Evolutionary conservation across 208 protist genomes (phyloP).

Genomic region (Acanthamoeba sp.): DNA sequence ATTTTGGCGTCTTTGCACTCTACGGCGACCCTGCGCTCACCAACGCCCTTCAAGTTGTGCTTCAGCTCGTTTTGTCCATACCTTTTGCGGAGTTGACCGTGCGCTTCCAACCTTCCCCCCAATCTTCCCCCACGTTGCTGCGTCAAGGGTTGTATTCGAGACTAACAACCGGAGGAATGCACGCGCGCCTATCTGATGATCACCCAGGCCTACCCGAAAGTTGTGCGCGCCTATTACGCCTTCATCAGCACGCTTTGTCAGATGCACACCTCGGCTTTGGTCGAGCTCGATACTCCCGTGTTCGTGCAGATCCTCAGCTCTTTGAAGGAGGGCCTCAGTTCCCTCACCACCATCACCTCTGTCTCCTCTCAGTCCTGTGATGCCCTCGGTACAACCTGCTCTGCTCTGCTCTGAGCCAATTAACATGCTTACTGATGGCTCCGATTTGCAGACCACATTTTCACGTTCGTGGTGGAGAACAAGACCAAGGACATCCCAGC

Average conservation of each 20-base stretch:
- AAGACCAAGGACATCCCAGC: conserved; percentile 44
- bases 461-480: conserved; percentile 67
- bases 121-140: too few species aligned
- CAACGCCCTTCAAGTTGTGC: conserved; percentile 81
- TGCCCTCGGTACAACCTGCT: not conserved
- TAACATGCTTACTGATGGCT: conserved; percentile 13
- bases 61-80: conserved; percentile 85
- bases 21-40: conserved; percentile 88
- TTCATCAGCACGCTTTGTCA: conserved; percentile 85
- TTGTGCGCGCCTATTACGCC: conserved; percentile 80
- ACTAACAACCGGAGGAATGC: too few species aligned
- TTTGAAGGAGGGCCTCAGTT: conserved; percentile 83
- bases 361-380: conserved; percentile 2
- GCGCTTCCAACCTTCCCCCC: too few species aligned
- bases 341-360: not conserved
- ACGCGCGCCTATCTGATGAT: too few species aligned
- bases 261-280: conserved; percentile 79
- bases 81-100: conserved; percentile 79
- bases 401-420: not conserved
- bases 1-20: conserved; percentile 91
- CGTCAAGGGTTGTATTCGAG: not conserved
- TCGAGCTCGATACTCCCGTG: conserved; percentile 82
- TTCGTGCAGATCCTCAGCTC: conserved; percentile 81
- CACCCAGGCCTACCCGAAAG: conserved; percentile 81
- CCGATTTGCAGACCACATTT: conserved; percentile 46